phyloP scores from a whole-genome alignment of 371 early-diverging fungal genomes.

The Apophysomyces sp. region DNA sequence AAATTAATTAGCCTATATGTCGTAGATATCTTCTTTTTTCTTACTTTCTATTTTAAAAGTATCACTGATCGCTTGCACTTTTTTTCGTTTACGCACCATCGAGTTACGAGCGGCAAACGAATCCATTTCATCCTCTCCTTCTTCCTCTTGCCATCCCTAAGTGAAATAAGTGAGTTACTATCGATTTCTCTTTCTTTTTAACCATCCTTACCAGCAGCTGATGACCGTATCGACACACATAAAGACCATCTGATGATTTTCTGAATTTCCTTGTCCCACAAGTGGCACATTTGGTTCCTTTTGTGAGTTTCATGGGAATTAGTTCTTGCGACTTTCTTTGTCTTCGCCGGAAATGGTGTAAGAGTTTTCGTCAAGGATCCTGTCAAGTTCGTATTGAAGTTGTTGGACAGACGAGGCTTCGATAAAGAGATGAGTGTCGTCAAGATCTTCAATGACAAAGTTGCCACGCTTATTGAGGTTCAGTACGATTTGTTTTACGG shows the following conservation, averaged over 20 bases:
- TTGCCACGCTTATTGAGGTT: slow-evolving; percentile 70
- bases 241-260: slow-evolving; percentile 10
- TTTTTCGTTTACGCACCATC: neutral
- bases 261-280: slow-evolving; percentile 14
- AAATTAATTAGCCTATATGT: neutral
- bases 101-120: neutral
- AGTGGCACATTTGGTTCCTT: slow-evolving; percentile 2
- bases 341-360: slow-evolving; percentile 59
- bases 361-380: slow-evolving; percentile 76
- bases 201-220: slow-evolving; percentile 6
- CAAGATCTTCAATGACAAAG: slow-evolving; percentile 87
- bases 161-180: neutral
- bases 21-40: too few species aligned
- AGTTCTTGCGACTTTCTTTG: slow-evolving; percentile 30
- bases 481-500: slow-evolving; percentile 80
- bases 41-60: neutral
- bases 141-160: slow-evolving; percentile 9
- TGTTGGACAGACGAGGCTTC: slow-evolving; percentile 65
- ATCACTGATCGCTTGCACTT: neutral
- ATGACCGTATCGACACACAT: slow-evolving; percentile 21
- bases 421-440: slow-evolving; percentile 84
- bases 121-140: neutral
- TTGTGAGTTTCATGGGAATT: neutral
- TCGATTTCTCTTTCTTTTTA: neutral
- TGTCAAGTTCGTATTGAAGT: slow-evolving; percentile 69